Conservation (phyloP, 2,329 filamentous ascomycete species). For the Scytalidium sp. region DNA sequence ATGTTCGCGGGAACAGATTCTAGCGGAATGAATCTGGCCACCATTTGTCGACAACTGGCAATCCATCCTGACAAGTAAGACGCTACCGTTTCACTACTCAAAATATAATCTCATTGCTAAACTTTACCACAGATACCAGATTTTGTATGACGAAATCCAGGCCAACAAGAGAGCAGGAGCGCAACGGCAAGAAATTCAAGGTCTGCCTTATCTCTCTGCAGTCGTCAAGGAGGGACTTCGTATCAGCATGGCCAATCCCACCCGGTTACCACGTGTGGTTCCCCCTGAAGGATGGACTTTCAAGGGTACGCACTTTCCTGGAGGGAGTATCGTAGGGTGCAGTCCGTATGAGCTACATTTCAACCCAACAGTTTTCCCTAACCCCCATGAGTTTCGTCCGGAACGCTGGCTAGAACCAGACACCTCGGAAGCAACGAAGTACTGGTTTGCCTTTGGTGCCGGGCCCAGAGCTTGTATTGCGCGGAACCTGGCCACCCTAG, state of each 20-base stretch:
- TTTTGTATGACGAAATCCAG: conserved; percentile 31
- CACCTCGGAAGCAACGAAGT: conserved; percentile 35
- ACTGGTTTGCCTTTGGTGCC: conserved; percentile 46
- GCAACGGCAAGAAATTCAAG: conserved; percentile 27
- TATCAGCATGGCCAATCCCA: conserved; percentile 49
- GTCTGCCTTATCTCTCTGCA: conserved; percentile 42
- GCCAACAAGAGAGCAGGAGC: conserved; percentile 15
- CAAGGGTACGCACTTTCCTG: conserved; percentile 33
- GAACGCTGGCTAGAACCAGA: conserved; percentile 42
- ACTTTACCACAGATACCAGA: conserved; percentile 23
- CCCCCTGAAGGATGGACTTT: conserved; percentile 27
- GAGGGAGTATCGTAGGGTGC: conserved; percentile 42
- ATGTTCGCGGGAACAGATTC: conserved; percentile 54
- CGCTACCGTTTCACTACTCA: not conserved
- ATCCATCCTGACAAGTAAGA: conserved; percentile 38
- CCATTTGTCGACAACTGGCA: conserved; percentile 42
- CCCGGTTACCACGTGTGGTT: conserved; percentile 45
- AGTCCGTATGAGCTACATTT: conserved; percentile 44
- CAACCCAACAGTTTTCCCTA: conserved; percentile 38
- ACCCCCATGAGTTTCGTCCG: conserved; percentile 40
- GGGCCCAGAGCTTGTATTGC: conserved; percentile 48
- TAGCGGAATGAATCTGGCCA: conserved; percentile 48
- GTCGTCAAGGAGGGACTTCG: conserved; percentile 48
- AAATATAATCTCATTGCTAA: not conserved
- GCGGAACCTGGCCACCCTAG: conserved; percentile 41